Evolutionary conservation across 2,329 filamentous ascomycete species (phyloP).

Genomic region (Botrytis hyacinthi): DNA sequence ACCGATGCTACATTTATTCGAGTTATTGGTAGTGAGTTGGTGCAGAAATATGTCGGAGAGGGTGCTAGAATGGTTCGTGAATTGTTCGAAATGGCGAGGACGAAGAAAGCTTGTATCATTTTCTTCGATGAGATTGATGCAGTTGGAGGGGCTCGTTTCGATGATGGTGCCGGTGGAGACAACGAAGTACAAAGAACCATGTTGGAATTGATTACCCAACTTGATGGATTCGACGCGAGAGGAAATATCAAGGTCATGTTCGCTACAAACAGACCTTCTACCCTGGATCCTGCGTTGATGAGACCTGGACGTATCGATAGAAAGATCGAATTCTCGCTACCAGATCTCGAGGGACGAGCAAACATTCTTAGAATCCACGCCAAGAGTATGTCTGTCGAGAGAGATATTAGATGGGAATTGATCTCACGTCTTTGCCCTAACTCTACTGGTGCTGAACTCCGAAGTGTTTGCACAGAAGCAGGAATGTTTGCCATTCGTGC

Average conservation of each 20-base stretch:
- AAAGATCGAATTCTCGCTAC: slow-evolving; percentile 98
- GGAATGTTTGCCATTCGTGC: slow-evolving; percentile 98
- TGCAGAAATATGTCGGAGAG: slow-evolving; percentile 98
- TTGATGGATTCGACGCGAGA: slow-evolving; percentile 93
- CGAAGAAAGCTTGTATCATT: slow-evolving; percentile 99
- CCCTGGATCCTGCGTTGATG: slow-evolving; percentile 95
- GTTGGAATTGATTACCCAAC: slow-evolving; percentile 94
- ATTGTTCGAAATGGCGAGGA: slow-evolving; percentile 98
- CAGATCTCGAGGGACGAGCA: slow-evolving; percentile 93
- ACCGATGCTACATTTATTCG: slow-evolving; percentile 98
- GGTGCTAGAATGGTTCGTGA: slow-evolving; percentile 98
- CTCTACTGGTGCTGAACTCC: slow-evolving; percentile 90
- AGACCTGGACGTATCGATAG: slow-evolving; percentile 94
- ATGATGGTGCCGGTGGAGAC: slow-evolving; percentile 93
- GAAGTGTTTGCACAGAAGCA: slow-evolving; percentile 95
- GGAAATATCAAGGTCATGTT: slow-evolving; percentile 99
- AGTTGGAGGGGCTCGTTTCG: slow-evolving; percentile 91
- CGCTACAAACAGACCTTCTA: slow-evolving; percentile 93
- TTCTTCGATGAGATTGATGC: slow-evolving; percentile 99
- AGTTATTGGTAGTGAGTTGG: slow-evolving; percentile 95
- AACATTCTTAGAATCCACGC: slow-evolving; percentile 98
- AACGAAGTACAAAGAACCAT: slow-evolving; percentile 98
- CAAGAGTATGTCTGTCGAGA: slow-evolving; percentile 99
- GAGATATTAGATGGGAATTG: slow-evolving; percentile 97
- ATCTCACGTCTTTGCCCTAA: slow-evolving; percentile 97